Evolutionary conservation across 2,329 filamentous ascomycete species (phyloP).

Genomic region (Sporothrix dimorphospora): DNA sequence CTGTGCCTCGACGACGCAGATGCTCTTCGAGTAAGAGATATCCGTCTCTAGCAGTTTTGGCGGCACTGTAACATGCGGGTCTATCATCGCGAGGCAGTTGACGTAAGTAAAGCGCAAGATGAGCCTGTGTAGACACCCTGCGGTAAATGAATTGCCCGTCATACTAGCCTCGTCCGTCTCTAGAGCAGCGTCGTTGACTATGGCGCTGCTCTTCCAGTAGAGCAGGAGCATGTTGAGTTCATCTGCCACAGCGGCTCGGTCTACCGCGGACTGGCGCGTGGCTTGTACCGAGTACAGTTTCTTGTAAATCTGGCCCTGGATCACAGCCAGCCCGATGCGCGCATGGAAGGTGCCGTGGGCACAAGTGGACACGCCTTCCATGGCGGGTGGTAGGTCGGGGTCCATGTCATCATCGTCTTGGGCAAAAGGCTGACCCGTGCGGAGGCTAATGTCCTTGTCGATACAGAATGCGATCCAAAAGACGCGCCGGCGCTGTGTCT

Average conservation of each 20-base stretch:
- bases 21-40: background rate
- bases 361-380: background rate
- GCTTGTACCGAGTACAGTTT: constrained; percentile 15
- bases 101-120: constrained; percentile 15
- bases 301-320: constrained; percentile 17
- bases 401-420: constrained; percentile 16
- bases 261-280: background rate
- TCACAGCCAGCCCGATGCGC: constrained; percentile 15
- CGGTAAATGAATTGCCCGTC: background rate
- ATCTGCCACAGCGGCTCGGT: background rate
- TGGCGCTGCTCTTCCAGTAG: background rate
- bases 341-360: constrained; percentile 8
- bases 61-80: background rate
- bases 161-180: background rate
- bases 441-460: constrained; percentile 17
- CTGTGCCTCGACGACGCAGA: background rate
- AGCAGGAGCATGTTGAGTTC: constrained; percentile 3
- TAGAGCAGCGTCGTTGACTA: background rate
- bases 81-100: constrained; percentile 14
- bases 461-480: constrained; percentile 15
- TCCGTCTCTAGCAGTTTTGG: background rate
- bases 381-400: background rate
- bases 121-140: background rate
- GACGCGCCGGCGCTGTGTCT: background rate
- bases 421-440: constrained; percentile 13